Base-by-base conservation (phyloP, 2,329 filamentous ascomycete genomes). In the Nemania diffusa region DNA sequence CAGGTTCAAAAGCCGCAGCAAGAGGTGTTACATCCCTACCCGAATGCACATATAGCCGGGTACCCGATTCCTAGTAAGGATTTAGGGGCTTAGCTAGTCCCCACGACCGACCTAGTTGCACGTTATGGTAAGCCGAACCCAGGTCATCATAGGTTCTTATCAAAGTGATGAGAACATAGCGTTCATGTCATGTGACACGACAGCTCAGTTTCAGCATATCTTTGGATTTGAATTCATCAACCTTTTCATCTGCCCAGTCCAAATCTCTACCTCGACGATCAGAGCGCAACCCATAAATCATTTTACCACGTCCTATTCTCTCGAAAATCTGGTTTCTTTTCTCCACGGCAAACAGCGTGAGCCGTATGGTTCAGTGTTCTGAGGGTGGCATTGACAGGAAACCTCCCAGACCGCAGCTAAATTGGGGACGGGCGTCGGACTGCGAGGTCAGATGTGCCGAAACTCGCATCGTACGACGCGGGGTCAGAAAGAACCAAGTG, bases 11-110 rank as follows among this genome's bases (percentile, higher is more conserved):
- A 75, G 79, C 56, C 79, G 78, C 51, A 81, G 79, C 48, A 57
- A 34, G 81, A 79, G 81, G 69, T 70, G 79, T 40, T 78, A 77
- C 68, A 79, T 79, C 72, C 79, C 82, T 75, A 79, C 26, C 27
- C 61, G 42, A 64, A 37, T 56, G 56, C 22, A 15, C 56, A 64
- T 37, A 20, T 57, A n/a, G 53, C 60, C 32, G 42, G 60, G 8
- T 61, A 48, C 32, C 52, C 51, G 13, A 40, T 32, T 42, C 26
- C 44, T 8, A 55, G 81, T 69, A 79, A 78, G 52, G 79, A 78
- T 64, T 77, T 79, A 37, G 32, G 46, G 24, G 50, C 60, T 55
- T 44, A 60, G 56, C 20, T 44, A 69, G 44, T 52, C 56, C 17
- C 59, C 52, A 20, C 48, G 27, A 63, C 60, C 24, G 26, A 59